Conservation (phyloP, 2,329 filamentous ascomycete genomes). For the Nothopassalora personata region DNA sequence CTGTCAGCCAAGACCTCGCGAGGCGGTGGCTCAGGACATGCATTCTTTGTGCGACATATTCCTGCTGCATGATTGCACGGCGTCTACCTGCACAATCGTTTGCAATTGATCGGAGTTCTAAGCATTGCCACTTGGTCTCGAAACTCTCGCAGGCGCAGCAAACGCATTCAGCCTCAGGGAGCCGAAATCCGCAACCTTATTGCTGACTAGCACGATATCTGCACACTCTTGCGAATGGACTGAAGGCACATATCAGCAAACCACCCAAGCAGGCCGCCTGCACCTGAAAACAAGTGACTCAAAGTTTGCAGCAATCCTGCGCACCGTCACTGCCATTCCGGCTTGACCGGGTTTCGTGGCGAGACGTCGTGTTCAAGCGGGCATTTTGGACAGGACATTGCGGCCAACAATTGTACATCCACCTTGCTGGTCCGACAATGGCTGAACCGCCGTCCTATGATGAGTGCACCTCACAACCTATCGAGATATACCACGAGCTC, state of each 20-base stretch:
- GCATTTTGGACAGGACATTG: neutral
- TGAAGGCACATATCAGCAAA: neutral
- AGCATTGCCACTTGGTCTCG: neutral
- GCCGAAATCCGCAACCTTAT: neutral
- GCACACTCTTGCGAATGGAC: neutral
- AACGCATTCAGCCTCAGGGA: neutral
- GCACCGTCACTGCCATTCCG: neutral
- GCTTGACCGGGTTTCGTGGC: neutral
- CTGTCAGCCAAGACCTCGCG: too few relatives aligned
- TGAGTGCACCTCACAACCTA: constrained; percentile 14
- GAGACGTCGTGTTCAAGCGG: neutral
- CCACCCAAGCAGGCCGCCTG: neutral
- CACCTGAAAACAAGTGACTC: neutral
- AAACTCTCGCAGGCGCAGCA: neutral
- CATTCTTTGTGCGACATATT: neutral
- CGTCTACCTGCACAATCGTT: neutral
- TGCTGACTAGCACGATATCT: neutral
- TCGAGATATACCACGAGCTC: constrained; percentile 1
- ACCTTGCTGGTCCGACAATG: constrained; percentile 2
- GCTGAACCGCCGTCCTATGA: constrained; percentile 30
- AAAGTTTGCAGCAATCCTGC: neutral
- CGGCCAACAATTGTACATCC: neutral
- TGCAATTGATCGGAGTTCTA: neutral
- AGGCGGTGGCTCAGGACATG: neutral
- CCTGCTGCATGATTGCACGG: neutral